Conservation (phyloP, 2,329 filamentous ascomycete genomes). For the Scorias spongiosa region DNA sequence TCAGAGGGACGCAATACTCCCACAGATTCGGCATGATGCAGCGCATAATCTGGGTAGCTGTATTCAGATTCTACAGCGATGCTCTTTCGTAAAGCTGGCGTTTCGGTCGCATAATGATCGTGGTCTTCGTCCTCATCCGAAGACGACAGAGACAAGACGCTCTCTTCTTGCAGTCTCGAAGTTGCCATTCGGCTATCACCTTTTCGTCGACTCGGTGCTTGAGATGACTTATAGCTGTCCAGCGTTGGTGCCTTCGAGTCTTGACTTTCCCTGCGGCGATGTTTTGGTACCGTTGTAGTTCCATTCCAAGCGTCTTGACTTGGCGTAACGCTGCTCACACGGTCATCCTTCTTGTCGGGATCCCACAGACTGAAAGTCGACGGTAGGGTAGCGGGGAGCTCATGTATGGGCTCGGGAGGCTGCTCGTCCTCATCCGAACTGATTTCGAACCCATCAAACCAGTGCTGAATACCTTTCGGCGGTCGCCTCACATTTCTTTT, state of each 20-base stretch:
- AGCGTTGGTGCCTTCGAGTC: background rate
- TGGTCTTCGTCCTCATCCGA: constrained; percentile 1
- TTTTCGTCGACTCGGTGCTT: background rate
- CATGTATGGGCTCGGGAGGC: background rate
- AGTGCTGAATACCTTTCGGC: constrained; percentile 34
- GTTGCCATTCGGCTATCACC: constrained; percentile 5
- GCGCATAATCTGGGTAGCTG: background rate
- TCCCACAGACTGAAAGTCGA: background rate
- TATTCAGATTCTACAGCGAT: constrained; percentile 1
- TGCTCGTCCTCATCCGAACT: constrained; percentile 12
- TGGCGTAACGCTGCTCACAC: background rate
- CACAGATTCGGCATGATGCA: constrained; percentile 4
- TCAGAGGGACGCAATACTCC: constrained; percentile 1
- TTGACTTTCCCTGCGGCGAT: background rate
- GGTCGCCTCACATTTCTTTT: constrained; percentile 33
- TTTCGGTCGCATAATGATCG: background rate
- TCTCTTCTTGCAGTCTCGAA: constrained; percentile 5
- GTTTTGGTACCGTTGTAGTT: background rate
- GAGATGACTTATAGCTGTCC: constrained; percentile 1
- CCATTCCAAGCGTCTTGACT: background rate
- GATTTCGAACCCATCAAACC: constrained; percentile 32
- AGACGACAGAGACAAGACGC: constrained; percentile 9
- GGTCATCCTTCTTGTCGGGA: background rate
- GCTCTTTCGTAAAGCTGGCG: constrained; percentile 1
- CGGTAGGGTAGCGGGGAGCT: background rate